Conservation (phyloP, 139 green algal species). For the Chlamydomonas sphaeroides region DNA sequence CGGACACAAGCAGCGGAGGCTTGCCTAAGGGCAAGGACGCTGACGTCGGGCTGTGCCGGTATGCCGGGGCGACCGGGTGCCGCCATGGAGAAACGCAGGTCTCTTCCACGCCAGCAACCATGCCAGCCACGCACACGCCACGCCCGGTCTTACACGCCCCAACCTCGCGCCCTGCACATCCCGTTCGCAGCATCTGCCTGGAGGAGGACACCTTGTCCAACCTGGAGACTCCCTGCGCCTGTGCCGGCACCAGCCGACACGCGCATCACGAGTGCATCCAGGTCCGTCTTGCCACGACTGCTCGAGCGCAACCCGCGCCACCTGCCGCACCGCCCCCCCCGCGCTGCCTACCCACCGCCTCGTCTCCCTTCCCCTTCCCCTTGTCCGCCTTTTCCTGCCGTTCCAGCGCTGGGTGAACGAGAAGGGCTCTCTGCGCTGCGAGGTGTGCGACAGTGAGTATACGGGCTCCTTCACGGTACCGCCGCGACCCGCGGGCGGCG, state of each 20-base stretch:
- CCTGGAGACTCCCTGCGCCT: conserved; percentile 42
- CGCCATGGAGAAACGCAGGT: no score
- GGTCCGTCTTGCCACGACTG: neutral
- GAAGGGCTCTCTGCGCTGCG: conserved; percentile 47
- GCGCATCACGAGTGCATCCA: conserved; percentile 54
- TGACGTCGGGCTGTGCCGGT: neutral
- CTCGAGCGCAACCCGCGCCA: no score
- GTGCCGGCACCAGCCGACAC: conserved; percentile 35
- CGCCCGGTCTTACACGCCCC: no score
- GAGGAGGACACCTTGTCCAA: conserved; percentile 35
- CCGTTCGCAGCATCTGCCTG: neutral
- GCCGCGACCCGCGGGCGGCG: neutral
- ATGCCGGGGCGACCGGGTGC: no score
- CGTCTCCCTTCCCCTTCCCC: no score
- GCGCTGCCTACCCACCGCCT: neutral
- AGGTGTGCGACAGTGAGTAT: conserved; percentile 51
- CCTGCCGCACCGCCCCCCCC: no score
- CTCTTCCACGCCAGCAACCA: no score
- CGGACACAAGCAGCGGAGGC: neutral
- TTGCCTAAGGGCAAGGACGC: neutral
- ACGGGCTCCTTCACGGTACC: conserved; percentile 39
- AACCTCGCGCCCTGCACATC: no score
- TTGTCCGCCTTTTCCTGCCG: no score
- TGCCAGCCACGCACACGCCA: no score
- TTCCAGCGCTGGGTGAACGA: conserved; percentile 52